A percentile compares a stretch with the other conserved stretches of the same genome.
These are phyloP conservation scores for Galeopsis tetrahit DNA, from an alignment of 257 asterid genomes.

Conservation along the genomic window DNA sequence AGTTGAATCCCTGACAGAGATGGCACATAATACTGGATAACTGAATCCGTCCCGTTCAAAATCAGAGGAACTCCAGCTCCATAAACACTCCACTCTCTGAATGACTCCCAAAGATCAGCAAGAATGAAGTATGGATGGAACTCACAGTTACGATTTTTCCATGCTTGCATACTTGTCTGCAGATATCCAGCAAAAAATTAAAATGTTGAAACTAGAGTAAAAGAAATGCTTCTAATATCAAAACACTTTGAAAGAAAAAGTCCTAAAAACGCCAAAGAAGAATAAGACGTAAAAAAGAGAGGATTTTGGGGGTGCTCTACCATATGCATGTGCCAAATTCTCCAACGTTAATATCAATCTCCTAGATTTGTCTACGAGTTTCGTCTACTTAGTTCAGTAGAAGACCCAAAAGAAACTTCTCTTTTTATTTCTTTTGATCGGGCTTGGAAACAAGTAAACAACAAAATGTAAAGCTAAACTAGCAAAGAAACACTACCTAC, in stretches of 20 bases:
- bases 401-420: not conserved
- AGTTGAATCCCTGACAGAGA: constrained; percentile 90
- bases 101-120: constrained; percentile 95
- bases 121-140: constrained; percentile 74
- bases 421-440: no score
- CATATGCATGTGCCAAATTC: no score
- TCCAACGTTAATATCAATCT: no score
- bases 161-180: constrained; percentile 73
- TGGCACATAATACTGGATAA: constrained; percentile 89
- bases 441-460: not conserved
- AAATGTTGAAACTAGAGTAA: constrained; percentile 23
- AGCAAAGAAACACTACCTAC: not conserved
- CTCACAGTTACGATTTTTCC: constrained; percentile 59
- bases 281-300: not conserved
- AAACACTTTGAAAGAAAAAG: not conserved
- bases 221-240: not conserved
- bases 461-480: not conserved
- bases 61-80: constrained; percentile 93
- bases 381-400: not conserved
- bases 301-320: no score
- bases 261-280: not conserved
- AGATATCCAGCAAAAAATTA: constrained; percentile 25
- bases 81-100: constrained; percentile 94
- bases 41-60: constrained; percentile 69
- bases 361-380: no score